Evolutionary conservation across 345 rosid genomes (phyloP).

Genomic region (Linum usitatissimum): DNA sequence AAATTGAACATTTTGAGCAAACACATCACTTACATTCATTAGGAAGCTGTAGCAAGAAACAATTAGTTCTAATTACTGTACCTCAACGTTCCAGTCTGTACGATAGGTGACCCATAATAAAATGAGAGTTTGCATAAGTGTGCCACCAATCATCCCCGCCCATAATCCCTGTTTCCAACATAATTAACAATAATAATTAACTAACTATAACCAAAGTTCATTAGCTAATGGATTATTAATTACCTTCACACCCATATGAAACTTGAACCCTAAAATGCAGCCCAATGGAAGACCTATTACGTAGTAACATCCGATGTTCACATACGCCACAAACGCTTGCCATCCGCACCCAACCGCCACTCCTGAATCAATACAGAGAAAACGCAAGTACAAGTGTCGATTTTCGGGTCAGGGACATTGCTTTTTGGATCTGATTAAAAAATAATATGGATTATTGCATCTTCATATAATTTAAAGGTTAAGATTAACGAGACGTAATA

Average conservation of each 20-base stretch:
- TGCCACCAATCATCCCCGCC: conserved; percentile 62
- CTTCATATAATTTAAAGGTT: no score
- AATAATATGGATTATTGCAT: no score
- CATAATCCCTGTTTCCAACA: conserved; percentile 40
- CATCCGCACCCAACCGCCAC: conserved; percentile 71
- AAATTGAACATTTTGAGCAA: not conserved
- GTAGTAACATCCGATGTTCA: conserved; percentile 55
- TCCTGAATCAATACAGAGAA: no score
- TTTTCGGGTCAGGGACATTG: no score
- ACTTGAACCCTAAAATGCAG: conserved; percentile 47
- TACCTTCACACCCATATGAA: conserved; percentile 44
- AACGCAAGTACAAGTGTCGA: no score
- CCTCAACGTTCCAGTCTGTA: conserved; percentile 56
- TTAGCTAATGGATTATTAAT: not conserved
- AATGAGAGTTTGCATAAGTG: conserved; percentile 40
- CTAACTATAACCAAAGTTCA: not conserved
- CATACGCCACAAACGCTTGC: conserved; percentile 59
- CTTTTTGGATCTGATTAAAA: no score
- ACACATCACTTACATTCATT: no score
- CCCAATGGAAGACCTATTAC: conserved; percentile 47
- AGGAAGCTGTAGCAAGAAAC: no score
- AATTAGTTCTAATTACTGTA: not conserved
- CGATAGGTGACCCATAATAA: conserved; percentile 35
- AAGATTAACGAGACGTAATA: no score
- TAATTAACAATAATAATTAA: not conserved